Base-by-base conservation (phyloP, 1,284 basidiomycete genomes). In the Puccinia novopanici region DNA sequence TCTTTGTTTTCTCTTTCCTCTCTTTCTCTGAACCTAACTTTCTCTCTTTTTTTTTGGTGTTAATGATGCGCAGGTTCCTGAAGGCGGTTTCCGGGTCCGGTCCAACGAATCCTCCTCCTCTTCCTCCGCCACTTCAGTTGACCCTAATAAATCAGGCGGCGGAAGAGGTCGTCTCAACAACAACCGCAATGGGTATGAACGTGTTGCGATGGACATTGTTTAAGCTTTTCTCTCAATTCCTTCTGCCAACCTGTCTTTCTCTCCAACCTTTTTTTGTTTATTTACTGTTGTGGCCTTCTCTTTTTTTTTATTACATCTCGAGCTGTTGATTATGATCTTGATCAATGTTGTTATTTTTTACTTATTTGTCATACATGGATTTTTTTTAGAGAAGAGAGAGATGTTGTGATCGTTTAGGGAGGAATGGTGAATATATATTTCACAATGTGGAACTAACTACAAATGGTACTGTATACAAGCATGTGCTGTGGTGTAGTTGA, bases 151-250 rank as follows among this genome's bases (percentile, higher is more conserved):
- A 48, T 50, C 67, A 5, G 42, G 9, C 10, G 50, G 22, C 24
- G 27, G 45, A 10, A 50, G 17, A 34, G 8, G 42, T 70, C 27
- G 42, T 70, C 19, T 13, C 6, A 30, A 34, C 34, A 30, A 55
- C 34, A 30, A 55, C 37, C 50, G 2, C 40, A 72, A 72, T 55
- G 70, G 70, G 15, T 72, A 72, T 15, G 70, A 72, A 55, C 45
- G 70, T 13, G 50, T 72, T 22, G 70, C 70, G 8, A 55, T 55
- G 50, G 70, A 72, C 52, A 72, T 72, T 22, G 70, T 72, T 52
- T 72, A 55, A 54, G 30, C n/a, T 13, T 45, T 42, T 63, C 37
- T 34, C 30, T 34, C 17, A 5, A 22, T 40, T 12, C 12, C 61
- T n/a, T 19, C 15, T 0, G 27, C 17, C 37, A 37, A 59, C n/a